Conservation (phyloP, 1,284 basidiomycete species). For the Golubevia pallescens region DNA sequence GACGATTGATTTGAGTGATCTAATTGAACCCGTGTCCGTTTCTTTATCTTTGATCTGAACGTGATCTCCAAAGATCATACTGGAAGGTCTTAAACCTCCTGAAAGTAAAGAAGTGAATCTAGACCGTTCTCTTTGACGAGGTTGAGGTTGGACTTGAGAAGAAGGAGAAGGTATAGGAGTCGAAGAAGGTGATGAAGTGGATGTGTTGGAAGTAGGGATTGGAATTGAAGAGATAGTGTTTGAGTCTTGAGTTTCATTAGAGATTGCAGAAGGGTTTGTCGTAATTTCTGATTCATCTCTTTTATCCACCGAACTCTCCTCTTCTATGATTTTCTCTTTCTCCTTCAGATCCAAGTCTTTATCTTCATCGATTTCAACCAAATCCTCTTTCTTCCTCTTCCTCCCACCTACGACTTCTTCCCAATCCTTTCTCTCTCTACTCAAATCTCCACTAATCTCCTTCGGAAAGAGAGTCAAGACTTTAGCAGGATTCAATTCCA, state of each 20-base stretch:
- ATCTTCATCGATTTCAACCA: no score
- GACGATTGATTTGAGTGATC: background rate
- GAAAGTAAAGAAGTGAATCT: background rate
- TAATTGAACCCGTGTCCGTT: background rate
- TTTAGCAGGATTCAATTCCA: slow-evolving; percentile 57
- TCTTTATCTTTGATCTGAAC: background rate
- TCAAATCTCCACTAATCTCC: slow-evolving; percentile 40
- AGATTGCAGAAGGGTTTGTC: background rate
- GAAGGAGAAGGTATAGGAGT: background rate
- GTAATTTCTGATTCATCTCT: background rate
- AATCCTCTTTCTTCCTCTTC: background rate
- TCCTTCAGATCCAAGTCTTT: no score
- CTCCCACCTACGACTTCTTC: slow-evolving; percentile 43
- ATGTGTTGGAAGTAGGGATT: background rate
- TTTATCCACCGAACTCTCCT: background rate
- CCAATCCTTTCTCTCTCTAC: slow-evolving; percentile 35
- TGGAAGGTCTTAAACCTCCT: background rate
- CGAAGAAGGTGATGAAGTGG: background rate
- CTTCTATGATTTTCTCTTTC: background rate
- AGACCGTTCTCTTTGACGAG: background rate
- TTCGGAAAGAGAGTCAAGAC: slow-evolving; percentile 56
- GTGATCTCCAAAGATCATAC: background rate
- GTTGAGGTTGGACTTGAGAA: no score
- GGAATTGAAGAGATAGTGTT: background rate
- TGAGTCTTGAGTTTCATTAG: no score